Conservation (phyloP, 345 rosid species). For the Microcos paniculata region DNA sequence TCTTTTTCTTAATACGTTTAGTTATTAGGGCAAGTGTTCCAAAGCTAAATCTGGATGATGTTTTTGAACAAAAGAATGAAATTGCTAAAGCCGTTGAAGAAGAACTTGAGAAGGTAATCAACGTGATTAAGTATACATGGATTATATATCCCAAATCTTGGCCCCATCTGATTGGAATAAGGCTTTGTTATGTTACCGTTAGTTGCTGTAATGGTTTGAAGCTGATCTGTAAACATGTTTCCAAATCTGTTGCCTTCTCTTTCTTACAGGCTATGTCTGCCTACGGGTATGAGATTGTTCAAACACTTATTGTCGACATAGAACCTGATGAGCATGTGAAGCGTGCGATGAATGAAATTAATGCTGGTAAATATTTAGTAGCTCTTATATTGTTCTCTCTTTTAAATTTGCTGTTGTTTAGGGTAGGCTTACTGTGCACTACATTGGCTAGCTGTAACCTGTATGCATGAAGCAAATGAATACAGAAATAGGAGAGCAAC, state of each 20-base stretch:
- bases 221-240: neutral
- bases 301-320: slow-evolving; percentile 53
- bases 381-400: neutral
- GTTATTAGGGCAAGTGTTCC: slow-evolving; percentile 55
- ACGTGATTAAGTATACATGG: neutral
- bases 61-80: slow-evolving; percentile 54
- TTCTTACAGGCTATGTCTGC: slow-evolving; percentile 48
- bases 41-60: slow-evolving; percentile 45
- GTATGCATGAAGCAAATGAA: neutral
- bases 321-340: slow-evolving; percentile 58
- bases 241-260: neutral
- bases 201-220: neutral
- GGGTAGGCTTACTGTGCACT: neutral
- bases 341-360: slow-evolving; percentile 54
- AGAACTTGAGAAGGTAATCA: slow-evolving; percentile 51
- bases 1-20: neutral
- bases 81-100: slow-evolving; percentile 54
- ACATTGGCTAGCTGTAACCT: neutral
- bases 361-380: slow-evolving; percentile 37
- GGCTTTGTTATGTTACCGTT: neutral
- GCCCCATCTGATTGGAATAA: neutral
- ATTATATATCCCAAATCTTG: neutral
- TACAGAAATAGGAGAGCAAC: neutral
- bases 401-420: neutral
- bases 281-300: slow-evolving; percentile 55